Percentiles rank a stretch among this genome's conserved stretches.
Conservation (phyloP, 225 moss, liverwort and hornwort species). For the Polytrichum formosum region DNA sequence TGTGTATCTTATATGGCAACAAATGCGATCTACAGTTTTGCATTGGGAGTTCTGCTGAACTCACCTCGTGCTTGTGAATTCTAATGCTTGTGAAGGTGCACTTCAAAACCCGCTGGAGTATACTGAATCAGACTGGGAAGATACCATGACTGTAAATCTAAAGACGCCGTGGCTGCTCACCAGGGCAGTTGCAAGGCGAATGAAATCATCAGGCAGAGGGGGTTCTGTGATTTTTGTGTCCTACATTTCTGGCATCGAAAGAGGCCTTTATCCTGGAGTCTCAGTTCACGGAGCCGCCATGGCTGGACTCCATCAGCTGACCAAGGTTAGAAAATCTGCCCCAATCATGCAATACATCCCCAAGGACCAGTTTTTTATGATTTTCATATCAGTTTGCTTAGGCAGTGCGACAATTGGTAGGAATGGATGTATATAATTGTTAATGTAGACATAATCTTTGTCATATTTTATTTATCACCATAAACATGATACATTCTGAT, state of each 20-base stretch:
- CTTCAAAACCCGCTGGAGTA: constrained; percentile 62
- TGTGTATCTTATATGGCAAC: too few species aligned
- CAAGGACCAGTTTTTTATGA: too few species aligned
- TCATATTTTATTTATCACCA: background rate
- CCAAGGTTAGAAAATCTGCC: constrained; percentile 38
- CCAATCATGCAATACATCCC: too few species aligned
- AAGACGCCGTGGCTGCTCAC: constrained; percentile 69
- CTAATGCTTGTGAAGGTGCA: constrained; percentile 28
- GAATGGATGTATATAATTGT: background rate
- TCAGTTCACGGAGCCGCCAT: constrained; percentile 70
- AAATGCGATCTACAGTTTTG: too few species aligned
- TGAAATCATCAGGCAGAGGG: constrained; percentile 41
- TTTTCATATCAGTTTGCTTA: too few species aligned
- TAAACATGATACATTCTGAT: background rate
- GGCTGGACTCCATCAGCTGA: constrained; percentile 76
- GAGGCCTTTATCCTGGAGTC: constrained; percentile 68
- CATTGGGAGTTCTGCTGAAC: too few species aligned
- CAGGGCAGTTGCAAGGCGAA: constrained; percentile 61
- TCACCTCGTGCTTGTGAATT: background rate
- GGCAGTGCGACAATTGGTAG: background rate
- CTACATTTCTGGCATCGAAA: constrained; percentile 74
- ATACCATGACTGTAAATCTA: constrained; percentile 55
- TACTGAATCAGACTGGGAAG: constrained; percentile 62
- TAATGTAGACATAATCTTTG: background rate
- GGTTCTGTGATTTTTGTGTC: constrained; percentile 72